Evolutionary conservation across 2,329 filamentous ascomycete species (phyloP), one percentile per base, ranked within the genome.

Genomic region (Pseudogymnoascus pannorum): DNA sequence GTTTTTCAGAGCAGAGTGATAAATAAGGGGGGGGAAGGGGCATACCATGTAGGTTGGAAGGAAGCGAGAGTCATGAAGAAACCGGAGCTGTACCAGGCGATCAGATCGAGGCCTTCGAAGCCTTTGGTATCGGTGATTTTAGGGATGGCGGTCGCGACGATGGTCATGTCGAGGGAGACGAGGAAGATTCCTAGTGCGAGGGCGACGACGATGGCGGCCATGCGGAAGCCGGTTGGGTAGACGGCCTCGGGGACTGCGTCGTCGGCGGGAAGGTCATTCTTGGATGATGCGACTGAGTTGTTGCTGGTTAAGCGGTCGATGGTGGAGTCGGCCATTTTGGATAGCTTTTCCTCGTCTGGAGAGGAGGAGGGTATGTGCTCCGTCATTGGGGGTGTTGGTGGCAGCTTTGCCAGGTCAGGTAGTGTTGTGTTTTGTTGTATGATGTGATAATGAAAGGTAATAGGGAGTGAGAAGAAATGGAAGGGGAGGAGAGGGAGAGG

Each of bases 21-120:
- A 5, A 8, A n/a, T 8, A n/a, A 4, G 2, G 35, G 7, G 35
- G 35, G 3, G 6, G 35, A n/a, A 9, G n/a, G 9, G n/a, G 12
- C 38, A 12, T 20, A 42, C 38, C 40, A 44, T 3, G 40, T 44
- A 14, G 40, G 22, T 44, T 44, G 42, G 22, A 48, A 48, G 11
- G 22, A 75, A 26, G 72, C 60, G 70, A 73, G 14, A 1, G 78
- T 79, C 66, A 81, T 73, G 70, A 82, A 81, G 66, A 79, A 83
- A 42, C 79, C 79, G 14, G 80, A 76, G 2, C 81, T 82, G 65
- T 86, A 86, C 84, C 84, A 87, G 20, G 79, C 78, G 11, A 83
- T 77, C 64, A 83, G 78, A 35, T 77, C 75, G 16, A 83, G 75
- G 57, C 78, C 75, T 61, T 79, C 73, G 72, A 81, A 80, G 54